These are phyloP conservation scores for Forsythia viridissima DNA, from an alignment of 257 asterid species.

Conservation along the genomic window DNA sequence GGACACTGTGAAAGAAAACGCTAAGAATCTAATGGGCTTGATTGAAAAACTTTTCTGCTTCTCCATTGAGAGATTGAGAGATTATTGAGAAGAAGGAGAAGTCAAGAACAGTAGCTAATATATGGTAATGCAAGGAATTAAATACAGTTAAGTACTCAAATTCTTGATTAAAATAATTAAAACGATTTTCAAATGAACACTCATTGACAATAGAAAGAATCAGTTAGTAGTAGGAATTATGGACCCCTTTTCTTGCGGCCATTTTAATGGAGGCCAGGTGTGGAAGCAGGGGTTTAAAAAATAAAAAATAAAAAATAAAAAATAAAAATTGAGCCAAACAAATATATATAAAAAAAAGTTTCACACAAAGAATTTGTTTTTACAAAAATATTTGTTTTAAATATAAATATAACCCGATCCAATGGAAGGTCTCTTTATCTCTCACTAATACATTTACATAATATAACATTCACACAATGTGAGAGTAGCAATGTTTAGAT, in stretches of 20 bases:
- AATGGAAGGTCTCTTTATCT: no score
- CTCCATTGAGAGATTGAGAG: slow-evolving; percentile 44
- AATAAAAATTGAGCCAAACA: no score
- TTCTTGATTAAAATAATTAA: neutral
- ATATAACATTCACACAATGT: no score
- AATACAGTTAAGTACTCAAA: slow-evolving; percentile 9
- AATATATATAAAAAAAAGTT: no score
- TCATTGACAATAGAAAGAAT: neutral
- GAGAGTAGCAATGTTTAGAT: no score
- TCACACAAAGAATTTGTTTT: no score
- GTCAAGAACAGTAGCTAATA: slow-evolving; percentile 30
- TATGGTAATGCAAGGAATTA: slow-evolving; percentile 28
- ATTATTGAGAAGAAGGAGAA: neutral
- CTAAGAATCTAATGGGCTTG: slow-evolving; percentile 53
- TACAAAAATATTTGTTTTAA: no score
- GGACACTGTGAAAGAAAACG: slow-evolving; percentile 49
- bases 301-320: no score
- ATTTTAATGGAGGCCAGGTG: neutral
- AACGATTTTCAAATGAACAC: neutral
- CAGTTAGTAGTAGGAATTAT: neutral
- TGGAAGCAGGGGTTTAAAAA: no score
- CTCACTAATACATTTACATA: no score
- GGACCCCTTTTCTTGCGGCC: slow-evolving; percentile 8
- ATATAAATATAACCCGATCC: no score
- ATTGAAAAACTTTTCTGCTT: slow-evolving; percentile 59